These are phyloP conservation scores for Phylloporus sp. DNA, from an alignment of 768 basidiomycete genomes.

Conservation along the genomic window DNA sequence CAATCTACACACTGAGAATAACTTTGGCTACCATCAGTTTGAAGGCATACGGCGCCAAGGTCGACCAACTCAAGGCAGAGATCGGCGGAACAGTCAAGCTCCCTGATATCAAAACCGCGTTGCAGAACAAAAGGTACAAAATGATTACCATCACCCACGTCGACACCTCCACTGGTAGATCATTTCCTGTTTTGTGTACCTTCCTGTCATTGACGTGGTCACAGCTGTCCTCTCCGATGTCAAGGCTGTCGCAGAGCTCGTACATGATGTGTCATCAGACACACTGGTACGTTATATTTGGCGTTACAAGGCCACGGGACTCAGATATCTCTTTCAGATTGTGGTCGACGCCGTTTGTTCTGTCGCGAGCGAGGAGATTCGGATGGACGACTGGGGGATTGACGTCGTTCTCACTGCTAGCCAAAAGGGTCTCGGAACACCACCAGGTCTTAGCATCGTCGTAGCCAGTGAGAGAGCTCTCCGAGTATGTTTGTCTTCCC, in stretches of 20 bases:
- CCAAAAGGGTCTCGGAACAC: constrained; percentile 91
- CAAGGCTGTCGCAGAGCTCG: constrained; percentile 67
- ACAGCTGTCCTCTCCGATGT: constrained; percentile 83
- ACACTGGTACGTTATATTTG: constrained; percentile 55
- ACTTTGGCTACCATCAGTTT: constrained; percentile 44
- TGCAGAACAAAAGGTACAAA: constrained; percentile 81
- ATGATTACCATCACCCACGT: constrained; percentile 93
- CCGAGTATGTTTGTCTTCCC: constrained; percentile 35
- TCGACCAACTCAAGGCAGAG: constrained; percentile 77
- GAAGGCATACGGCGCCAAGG: constrained; percentile 83
- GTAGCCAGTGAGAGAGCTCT: constrained; percentile 79
- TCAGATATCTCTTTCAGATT: constrained; percentile 40
- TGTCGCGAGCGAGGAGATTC: constrained; percentile 93
- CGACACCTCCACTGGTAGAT: constrained; percentile 76
- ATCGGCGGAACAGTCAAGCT: constrained; percentile 72
- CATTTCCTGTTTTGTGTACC: too few species aligned
- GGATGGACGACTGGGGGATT: constrained; percentile 88
- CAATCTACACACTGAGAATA: not conserved
- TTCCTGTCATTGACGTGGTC: not conserved
- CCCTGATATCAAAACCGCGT: constrained; percentile 59
- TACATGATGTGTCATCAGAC: constrained; percentile 74
- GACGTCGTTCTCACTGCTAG: constrained; percentile 85
- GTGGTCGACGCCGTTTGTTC: constrained; percentile 94
- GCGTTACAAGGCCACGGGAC: not conserved
- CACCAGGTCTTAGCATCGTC: constrained; percentile 88